A percentile compares a stretch with the other conserved stretches of the same genome.
Evolutionary conservation across 331 rosid species (phyloP).

Genomic region (Erythrophleum ivorense): DNA sequence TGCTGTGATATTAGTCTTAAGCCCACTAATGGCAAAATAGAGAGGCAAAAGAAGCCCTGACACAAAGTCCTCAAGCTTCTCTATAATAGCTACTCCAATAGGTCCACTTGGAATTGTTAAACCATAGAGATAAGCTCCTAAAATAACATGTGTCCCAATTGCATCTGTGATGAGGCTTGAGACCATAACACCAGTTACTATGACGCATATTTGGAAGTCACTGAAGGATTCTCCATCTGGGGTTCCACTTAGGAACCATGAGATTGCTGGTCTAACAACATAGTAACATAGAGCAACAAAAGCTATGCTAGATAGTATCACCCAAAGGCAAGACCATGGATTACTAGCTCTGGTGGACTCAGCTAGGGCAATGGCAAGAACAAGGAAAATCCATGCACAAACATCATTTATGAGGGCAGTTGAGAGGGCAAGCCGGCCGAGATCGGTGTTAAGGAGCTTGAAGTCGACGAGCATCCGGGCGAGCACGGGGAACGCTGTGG

Average conservation of each 20-base stretch:
- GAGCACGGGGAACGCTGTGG: conserved; percentile 72
- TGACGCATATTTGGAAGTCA: conserved; percentile 60
- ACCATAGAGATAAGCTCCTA: conserved; percentile 90
- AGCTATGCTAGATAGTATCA: conserved; percentile 56
- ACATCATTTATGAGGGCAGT: conserved; percentile 60
- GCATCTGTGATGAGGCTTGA: conserved; percentile 81
- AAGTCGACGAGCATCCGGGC: conserved; percentile 74
- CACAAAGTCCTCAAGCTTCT: conserved; percentile 88
- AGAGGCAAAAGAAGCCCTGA: conserved; percentile 86
- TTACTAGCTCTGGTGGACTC: conserved; percentile 37
- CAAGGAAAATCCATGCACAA: conserved; percentile 73
- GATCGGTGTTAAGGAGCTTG: conserved; percentile 67
- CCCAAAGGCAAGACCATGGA: conserved; percentile 56
- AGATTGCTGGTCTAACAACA: conserved; percentile 59
- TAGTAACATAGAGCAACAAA: conserved; percentile 57
- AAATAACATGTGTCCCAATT: conserved; percentile 76
- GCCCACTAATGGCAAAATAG: conserved; percentile 80
- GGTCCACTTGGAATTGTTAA: conserved; percentile 81
- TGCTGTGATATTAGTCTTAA: conserved; percentile 59
- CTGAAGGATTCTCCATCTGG: conserved; percentile 78
- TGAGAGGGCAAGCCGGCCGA: conserved; percentile 50
- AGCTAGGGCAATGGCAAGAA: conserved; percentile 75
- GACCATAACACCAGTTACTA: conserved; percentile 78
- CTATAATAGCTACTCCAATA: conserved; percentile 68
- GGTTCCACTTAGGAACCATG: conserved; percentile 62